Conservation (phyloP, 1,139 yeast genomes). For the Hanseniaspora sp. region DNA sequence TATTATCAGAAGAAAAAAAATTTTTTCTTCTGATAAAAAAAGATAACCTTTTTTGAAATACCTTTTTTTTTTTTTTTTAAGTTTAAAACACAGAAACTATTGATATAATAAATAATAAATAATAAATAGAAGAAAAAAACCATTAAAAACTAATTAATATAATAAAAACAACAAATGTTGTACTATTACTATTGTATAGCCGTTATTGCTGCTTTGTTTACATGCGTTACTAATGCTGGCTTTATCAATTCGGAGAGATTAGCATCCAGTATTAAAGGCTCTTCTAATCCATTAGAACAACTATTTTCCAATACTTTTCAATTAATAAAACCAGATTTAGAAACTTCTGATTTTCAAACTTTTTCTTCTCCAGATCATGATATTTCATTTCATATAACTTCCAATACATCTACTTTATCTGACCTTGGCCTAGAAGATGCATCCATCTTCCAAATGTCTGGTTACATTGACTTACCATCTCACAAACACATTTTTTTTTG, state of each 20-base stretch:
- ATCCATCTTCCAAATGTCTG: constrained; percentile 65
- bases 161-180: neutral
- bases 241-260: neutral
- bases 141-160: no score
- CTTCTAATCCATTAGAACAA: neutral
- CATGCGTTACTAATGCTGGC: neutral
- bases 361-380: neutral
- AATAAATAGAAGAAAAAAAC: no score
- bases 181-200: neutral
- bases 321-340: neutral
- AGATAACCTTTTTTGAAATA: no score
- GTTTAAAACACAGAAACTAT: no score
- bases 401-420: constrained; percentile 2
- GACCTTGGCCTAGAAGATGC: constrained; percentile 53
- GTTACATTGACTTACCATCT: constrained; percentile 76
- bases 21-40: no score
- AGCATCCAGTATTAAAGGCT: neutral
- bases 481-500: constrained; percentile 78
- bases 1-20: no score
- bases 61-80: no score
- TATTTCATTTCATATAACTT: constrained; percentile 6
- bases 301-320: neutral
- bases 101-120: no score
- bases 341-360: neutral
- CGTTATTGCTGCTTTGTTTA: neutral